Conservation (phyloP, 1,139 yeast genomes). For the Saccharomyces hybrid region DNA sequence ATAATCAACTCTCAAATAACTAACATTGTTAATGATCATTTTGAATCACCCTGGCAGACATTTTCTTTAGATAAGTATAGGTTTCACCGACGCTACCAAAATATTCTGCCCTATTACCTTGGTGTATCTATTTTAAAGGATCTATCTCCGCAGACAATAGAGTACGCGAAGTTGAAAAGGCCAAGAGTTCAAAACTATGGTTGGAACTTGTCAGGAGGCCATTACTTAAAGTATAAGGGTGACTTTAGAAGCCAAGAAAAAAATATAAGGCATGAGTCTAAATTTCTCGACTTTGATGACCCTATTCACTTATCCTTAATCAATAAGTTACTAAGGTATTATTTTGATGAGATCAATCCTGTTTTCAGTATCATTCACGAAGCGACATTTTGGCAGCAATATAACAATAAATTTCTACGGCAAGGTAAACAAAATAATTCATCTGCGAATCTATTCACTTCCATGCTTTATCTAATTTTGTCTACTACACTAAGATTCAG, state of each 20-base stretch:
- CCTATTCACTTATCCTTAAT: conserved; percentile 14
- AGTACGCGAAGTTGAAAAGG: conserved; percentile 35
- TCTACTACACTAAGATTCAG: conserved; percentile 48
- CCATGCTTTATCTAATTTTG: conserved; percentile 44
- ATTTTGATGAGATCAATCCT: conserved; percentile 47
- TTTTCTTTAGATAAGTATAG: conserved; percentile 41
- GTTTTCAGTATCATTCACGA: conserved; percentile 50
- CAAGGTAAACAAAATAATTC: conserved; percentile 30
- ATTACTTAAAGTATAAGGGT: conserved; percentile 39
- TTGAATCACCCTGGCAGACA: conserved; percentile 16
- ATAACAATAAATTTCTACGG: conserved; percentile 18
- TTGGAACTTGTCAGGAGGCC: conserved; percentile 59
- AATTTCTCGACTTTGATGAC: conserved; percentile 13
- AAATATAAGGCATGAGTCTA: neutral
- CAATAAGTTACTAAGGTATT: conserved; percentile 32
- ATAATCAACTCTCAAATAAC: conserved; percentile 9
- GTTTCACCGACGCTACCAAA: conserved; percentile 45
- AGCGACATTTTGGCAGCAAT: conserved; percentile 48
- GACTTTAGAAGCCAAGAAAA: neutral
- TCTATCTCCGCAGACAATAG: conserved; percentile 35
- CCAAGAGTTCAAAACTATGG: conserved; percentile 59
- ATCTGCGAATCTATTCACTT: conserved; percentile 39
- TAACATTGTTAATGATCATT: neutral
- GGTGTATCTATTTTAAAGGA: conserved; percentile 37
- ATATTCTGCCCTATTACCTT: conserved; percentile 41